A percentile compares a stretch with the other conserved stretches of the same genome.
These are phyloP conservation scores for Aspergillus caelatus DNA, from an alignment of 2,329 filamentous ascomycete species.

Conservation along the genomic window DNA sequence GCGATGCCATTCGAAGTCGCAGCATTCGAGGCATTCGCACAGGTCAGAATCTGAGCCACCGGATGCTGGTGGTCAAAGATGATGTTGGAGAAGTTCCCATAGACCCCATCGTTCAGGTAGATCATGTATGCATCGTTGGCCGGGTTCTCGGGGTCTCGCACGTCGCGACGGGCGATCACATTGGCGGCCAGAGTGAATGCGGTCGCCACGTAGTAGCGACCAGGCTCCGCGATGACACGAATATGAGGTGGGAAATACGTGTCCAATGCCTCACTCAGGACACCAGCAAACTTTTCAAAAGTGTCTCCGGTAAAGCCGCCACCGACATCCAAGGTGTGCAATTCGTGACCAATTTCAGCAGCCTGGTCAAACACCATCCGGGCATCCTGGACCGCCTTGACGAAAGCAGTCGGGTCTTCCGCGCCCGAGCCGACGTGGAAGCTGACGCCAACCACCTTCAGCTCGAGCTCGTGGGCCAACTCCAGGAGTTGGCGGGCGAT, in stretches of 20 bases:
- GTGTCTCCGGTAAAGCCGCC: conserved; percentile 90
- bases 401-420: conserved; percentile 87
- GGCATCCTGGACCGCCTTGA: conserved; percentile 88
- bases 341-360: conserved; percentile 70
- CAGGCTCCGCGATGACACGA: conserved; percentile 91
- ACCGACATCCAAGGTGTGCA: conserved; percentile 90
- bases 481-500: conserved; percentile 75
- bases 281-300: conserved; percentile 86
- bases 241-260: conserved; percentile 83
- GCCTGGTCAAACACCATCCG: conserved; percentile 87
- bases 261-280: conserved; percentile 78
- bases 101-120: conserved; percentile 96
- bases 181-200: conserved; percentile 96
- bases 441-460: conserved; percentile 93
- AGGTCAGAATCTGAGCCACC: conserved; percentile 75
- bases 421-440: conserved; percentile 98
- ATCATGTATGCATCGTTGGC: conserved; percentile 76
- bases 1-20: conserved; percentile 59
- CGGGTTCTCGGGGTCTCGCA: conserved; percentile 65
- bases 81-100: conserved; percentile 98
- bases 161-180: conserved; percentile 90
- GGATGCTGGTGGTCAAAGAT: conserved; percentile 99
- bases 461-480: conserved; percentile 76
- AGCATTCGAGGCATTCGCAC: conserved; percentile 51
- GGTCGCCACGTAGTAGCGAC: conserved; percentile 90